These are phyloP conservation scores for Myriangium duriaei DNA, from an alignment of 2,329 filamentous ascomycete species.

Conservation along the genomic window DNA sequence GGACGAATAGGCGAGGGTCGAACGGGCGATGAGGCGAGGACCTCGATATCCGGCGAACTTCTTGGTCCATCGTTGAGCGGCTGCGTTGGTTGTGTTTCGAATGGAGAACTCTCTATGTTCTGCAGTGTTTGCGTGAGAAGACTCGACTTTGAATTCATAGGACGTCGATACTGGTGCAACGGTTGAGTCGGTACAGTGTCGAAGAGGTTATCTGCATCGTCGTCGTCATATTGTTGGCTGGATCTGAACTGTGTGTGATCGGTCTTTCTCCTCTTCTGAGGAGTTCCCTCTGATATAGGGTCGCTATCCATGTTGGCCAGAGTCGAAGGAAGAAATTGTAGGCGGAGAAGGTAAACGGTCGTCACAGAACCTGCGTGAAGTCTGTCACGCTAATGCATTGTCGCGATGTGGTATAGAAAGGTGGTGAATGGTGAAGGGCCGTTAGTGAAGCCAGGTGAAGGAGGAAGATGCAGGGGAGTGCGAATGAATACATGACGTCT, in stretches of 20 bases:
- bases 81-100: slow-evolving; percentile 48
- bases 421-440: background rate
- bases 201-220: slow-evolving; percentile 36
- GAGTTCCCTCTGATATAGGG: slow-evolving; percentile 23
- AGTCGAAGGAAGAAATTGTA: too few species aligned
- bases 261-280: slow-evolving; percentile 23
- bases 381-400: too few species aligned
- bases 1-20: slow-evolving; percentile 1
- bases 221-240: slow-evolving; percentile 25
- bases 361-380: too few species aligned
- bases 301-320: slow-evolving; percentile 19
- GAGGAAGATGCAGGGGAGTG: too few species aligned
- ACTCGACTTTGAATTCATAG: background rate
- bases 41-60: slow-evolving; percentile 49
- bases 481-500: slow-evolving; percentile 7
- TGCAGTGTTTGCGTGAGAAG: slow-evolving; percentile 13
- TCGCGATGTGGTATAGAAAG: too few species aligned
- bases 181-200: slow-evolving; percentile 31
- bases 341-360: too few species aligned
- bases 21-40: slow-evolving; percentile 74
- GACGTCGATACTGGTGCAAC: slow-evolving; percentile 15
- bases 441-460: background rate
- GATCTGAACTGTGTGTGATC: slow-evolving; percentile 14
- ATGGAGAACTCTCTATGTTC: slow-evolving; percentile 10
- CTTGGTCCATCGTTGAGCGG: slow-evolving; percentile 28